Base-by-base conservation (phyloP, 2,329 filamentous ascomycete genomes). In the Trichoderma sp. region DNA sequence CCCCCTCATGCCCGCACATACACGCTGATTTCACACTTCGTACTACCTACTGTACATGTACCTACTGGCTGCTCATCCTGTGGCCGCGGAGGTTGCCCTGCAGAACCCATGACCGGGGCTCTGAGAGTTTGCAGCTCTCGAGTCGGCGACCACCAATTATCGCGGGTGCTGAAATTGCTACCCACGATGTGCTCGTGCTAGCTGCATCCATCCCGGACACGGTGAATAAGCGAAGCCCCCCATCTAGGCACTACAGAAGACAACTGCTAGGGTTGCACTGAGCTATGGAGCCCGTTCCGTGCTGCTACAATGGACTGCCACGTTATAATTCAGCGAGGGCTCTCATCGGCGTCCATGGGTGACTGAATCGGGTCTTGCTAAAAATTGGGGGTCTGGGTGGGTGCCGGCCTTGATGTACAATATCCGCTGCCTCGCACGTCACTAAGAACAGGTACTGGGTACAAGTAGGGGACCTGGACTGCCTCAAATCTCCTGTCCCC, bases 121-220 rank as follows among this genome's bases (percentile, higher is more conserved):
- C n/a, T 16, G n/a, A 65, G 61, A 46, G 51, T 55, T 46, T 58
- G 63, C 63, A 43, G 52, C 39, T 34, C 30, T 66, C 37, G 39
- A 56, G 34, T 52, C 63, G 26, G 63, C 52, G n/a, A n/a, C 52
- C 21, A 28, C 59, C 59, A 63, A 63, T 63, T 32, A 30, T 32
- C 30, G 49, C 37, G 49, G 2, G 16, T 14, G 30, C 49, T 59
- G 64, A 66, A 66, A 51, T 59, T 58, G 64, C 64, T 51, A 34
- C 64, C 39, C 54, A 59, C 64, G 64, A 59, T 66, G 64, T 16
- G 13, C 63, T 51, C 54, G 58, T 58, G 52, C 39, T 66, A 66
- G 64, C 64, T 59, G 64, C 64, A 66, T 58, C 39, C 54, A 66
- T 66, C 64, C 64, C 52, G 39, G 54, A 37, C 39, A 49, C 3